Conservation (phyloP, 352 stramenopile species). For the Phytophthora megakarya region DNA sequence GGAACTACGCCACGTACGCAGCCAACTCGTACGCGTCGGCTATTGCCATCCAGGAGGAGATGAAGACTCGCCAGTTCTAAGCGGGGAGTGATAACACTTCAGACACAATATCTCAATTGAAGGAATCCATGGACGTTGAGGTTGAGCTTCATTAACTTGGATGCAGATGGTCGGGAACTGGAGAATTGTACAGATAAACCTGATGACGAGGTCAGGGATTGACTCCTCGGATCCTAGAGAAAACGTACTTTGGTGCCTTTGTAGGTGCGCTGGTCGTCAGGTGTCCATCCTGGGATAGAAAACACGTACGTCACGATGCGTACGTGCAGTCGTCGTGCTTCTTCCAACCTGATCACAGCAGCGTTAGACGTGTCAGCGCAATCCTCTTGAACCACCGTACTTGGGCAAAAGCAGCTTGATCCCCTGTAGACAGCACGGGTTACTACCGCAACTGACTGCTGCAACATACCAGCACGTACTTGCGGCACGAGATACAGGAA, state of each 20-base stretch:
- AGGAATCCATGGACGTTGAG: constrained; percentile 25
- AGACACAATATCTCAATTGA: constrained; percentile 23
- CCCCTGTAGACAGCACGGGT: constrained; percentile 42
- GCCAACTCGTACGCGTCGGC: constrained; percentile 88
- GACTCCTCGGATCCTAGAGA: neutral
- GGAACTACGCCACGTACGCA: constrained; percentile 79
- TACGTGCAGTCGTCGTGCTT: constrained; percentile 57
- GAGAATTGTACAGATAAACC: constrained; percentile 69
- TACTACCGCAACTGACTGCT: constrained; percentile 16
- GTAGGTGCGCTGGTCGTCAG: constrained; percentile 60
- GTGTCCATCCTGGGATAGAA: constrained; percentile 74
- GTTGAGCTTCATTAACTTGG: neutral
- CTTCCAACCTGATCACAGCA: constrained; percentile 56
- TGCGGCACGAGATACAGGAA: constrained; percentile 86
- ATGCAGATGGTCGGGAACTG: constrained; percentile 12
- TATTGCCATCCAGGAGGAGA: constrained; percentile 80
- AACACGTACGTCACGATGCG: constrained; percentile 88
- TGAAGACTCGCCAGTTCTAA: constrained; percentile 86
- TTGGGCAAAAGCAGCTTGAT: constrained; percentile 76
- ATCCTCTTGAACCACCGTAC: constrained; percentile 32
- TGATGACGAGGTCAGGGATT: constrained; percentile 6
- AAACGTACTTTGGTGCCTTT: constrained; percentile 83
- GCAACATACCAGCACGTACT: constrained; percentile 38
- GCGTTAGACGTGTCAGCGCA: neutral
- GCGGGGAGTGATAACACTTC: constrained; percentile 14